phyloP scores from a whole-genome alignment of 441 rosid genomes.

The Syzygium malaccense region DNA sequence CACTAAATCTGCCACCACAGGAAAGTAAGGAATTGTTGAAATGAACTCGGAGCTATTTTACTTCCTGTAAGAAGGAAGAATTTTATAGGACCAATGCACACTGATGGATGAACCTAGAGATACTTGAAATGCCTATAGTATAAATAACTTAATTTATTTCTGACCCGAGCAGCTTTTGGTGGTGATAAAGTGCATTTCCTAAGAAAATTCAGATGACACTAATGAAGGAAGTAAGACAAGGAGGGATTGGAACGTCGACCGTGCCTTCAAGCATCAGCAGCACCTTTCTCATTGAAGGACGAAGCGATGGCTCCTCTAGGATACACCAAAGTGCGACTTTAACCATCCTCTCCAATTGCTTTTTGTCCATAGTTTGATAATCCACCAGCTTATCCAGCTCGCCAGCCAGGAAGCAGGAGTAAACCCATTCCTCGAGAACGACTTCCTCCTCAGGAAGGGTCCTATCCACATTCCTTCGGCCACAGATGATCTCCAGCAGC shows the following conservation, averaged over 20 bases:
- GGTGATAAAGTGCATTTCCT: not conserved
- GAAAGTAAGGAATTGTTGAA: not conserved
- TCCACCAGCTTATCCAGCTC: not conserved
- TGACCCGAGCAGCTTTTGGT: not conserved
- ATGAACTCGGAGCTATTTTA: not conserved
- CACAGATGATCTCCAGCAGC: not conserved
- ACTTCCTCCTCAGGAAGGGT: not conserved
- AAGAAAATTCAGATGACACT: not conserved
- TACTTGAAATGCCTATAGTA: not conserved
- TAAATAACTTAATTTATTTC: not conserved
- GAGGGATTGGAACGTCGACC: conserved; percentile 17
- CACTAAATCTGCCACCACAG: not conserved
- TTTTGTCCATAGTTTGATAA: not conserved
- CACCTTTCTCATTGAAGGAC: conserved; percentile 23
- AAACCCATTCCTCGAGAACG: not conserved
- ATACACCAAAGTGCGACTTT: not conserved
- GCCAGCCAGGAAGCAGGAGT: not conserved
- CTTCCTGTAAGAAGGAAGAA: not conserved
- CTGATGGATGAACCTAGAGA: not conserved
- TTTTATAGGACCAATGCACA: not conserved
- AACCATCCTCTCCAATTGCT: not conserved
- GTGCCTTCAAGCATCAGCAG: conserved; percentile 8
- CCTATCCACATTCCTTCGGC: not conserved
- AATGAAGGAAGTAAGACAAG: conserved; percentile 9
- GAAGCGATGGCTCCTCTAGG: not conserved